Evolutionary conservation across 108 stramenopile genomes (phyloP).

Genomic region (Skeletonema grethae): DNA sequence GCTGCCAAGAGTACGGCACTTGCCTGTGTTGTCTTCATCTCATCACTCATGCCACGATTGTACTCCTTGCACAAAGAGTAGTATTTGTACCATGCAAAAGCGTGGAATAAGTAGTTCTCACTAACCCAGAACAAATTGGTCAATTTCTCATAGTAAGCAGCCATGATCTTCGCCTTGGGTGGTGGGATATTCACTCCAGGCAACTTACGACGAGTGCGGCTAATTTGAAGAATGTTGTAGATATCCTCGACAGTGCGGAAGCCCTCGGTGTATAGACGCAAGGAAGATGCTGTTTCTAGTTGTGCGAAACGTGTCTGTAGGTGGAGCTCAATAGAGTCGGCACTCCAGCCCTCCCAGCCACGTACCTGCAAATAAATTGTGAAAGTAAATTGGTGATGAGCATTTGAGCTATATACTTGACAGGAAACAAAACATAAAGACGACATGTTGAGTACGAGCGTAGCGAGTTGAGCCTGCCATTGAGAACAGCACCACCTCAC

Average conservation of each 20-base stretch:
- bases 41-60: conserved; percentile 88
- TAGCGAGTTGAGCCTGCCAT: too few relatives aligned
- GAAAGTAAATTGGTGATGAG: not conserved
- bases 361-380: conserved; percentile 59
- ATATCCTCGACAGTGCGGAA: conserved; percentile 99
- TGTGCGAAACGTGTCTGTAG: conserved; percentile 96
- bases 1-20: conserved; percentile 91
- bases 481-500: too few relatives aligned
- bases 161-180: conserved; percentile 96
- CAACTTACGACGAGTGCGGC: conserved; percentile 72
- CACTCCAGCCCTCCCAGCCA: conserved; percentile 96
- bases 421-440: not conserved
- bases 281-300: conserved; percentile 89
- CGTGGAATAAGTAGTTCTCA: conserved; percentile 97
- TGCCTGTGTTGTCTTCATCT: conserved; percentile 76
- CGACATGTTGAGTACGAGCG: not conserved
- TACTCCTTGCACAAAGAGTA: conserved; percentile 88
- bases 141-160: conserved; percentile 97
- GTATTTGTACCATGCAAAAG: conserved; percentile 97
- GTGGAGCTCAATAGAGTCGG: conserved; percentile 93
- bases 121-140: conserved; percentile 96
- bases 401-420: conserved; percentile 3
- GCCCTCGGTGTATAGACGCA: conserved; percentile 97
- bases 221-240: conserved; percentile 94
- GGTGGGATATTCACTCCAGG: conserved; percentile 59